Conservation (phyloP, 352 stramenopile genomes). For the Paralagenidium karlingii region DNA sequence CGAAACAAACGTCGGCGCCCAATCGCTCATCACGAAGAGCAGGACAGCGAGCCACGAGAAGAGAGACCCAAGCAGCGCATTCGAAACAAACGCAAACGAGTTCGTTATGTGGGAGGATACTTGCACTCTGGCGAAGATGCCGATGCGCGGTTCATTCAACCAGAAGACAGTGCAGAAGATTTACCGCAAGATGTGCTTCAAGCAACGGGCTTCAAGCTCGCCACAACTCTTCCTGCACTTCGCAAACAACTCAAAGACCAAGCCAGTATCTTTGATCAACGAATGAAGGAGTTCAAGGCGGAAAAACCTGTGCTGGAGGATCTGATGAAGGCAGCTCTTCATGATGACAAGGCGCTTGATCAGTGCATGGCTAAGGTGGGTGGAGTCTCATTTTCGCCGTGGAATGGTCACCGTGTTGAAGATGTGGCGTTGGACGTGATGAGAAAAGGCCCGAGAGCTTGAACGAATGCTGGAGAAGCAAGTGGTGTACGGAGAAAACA, state of each 20-base stretch:
- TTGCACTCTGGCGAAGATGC: conserved; percentile 29
- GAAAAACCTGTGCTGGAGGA: background rate
- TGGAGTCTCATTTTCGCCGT: no score
- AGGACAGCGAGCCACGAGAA: conserved; percentile 4
- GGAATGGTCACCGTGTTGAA: no score
- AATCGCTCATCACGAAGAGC: conserved; percentile 21
- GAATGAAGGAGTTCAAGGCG: background rate
- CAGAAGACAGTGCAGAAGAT: conserved; percentile 57
- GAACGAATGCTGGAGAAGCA: conserved; percentile 1
- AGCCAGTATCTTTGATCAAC: conserved; percentile 1
- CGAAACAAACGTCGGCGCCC: conserved; percentile 9
- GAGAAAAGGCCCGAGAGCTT: no score
- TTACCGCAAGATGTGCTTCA: conserved; percentile 64
- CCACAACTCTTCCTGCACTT: conserved; percentile 22
- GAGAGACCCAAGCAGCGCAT: conserved; percentile 4
- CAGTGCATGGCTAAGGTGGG: no score
- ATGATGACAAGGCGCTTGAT: no score
- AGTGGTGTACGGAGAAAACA: conserved; percentile 8
- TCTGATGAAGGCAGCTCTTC: no score
- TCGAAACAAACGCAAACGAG: conserved; percentile 12
- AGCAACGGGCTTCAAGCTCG: conserved; percentile 37
- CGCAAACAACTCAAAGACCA: conserved; percentile 13
- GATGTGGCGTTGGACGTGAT: no score
- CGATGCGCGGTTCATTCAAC: conserved; percentile 72
- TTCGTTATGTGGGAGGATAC: conserved; percentile 63